Conservation (phyloP, 495 filamentous ascomycete species). For the Friedmanniomyces endolithicus region DNA sequence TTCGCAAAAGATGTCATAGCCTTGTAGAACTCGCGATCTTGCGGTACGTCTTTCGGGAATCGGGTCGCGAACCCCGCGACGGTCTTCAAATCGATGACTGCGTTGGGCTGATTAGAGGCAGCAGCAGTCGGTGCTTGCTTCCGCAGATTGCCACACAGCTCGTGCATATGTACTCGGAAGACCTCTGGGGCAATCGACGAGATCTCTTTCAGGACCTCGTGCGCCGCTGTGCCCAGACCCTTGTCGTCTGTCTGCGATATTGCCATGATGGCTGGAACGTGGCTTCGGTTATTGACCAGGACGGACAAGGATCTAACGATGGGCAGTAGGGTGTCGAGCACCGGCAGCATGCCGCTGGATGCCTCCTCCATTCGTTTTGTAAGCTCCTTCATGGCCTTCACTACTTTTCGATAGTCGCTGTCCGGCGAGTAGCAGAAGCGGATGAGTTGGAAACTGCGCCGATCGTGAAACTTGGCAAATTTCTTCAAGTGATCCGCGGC, state of each 20-base stretch:
- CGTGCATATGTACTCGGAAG: slow-evolving; percentile 80
- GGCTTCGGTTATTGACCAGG: slow-evolving; percentile 84
- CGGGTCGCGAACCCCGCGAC: slow-evolving; percentile 78
- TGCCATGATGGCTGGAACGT: slow-evolving; percentile 79
- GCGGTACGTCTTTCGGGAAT: slow-evolving; percentile 72
- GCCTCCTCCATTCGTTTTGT: slow-evolving; percentile 62
- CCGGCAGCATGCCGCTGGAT: slow-evolving; percentile 36
- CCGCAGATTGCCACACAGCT: slow-evolving; percentile 75
- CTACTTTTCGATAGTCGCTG: slow-evolving; percentile 81
- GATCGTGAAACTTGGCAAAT: slow-evolving; percentile 84
- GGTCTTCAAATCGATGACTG: slow-evolving; percentile 82
- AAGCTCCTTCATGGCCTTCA: slow-evolving; percentile 81
- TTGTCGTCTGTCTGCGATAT: slow-evolving; percentile 71
- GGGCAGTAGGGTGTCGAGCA: slow-evolving; percentile 70
- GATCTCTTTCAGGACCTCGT: slow-evolving; percentile 87
- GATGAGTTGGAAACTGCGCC: slow-evolving; percentile 79
- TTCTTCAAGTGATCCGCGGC: slow-evolving; percentile 65
- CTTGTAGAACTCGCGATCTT: slow-evolving; percentile 72
- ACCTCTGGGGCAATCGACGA: slow-evolving; percentile 77
- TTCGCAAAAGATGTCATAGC: slow-evolving; percentile 69
- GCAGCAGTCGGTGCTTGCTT: slow-evolving; percentile 60
- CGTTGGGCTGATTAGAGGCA: slow-evolving; percentile 50
- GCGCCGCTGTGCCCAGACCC: slow-evolving; percentile 61
- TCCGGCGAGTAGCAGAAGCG: slow-evolving; percentile 72
- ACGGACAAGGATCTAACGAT: slow-evolving; percentile 72